Evolutionary conservation across 1,284 basidiomycete species (phyloP).

Genomic region (Naganishia sp.): DNA sequence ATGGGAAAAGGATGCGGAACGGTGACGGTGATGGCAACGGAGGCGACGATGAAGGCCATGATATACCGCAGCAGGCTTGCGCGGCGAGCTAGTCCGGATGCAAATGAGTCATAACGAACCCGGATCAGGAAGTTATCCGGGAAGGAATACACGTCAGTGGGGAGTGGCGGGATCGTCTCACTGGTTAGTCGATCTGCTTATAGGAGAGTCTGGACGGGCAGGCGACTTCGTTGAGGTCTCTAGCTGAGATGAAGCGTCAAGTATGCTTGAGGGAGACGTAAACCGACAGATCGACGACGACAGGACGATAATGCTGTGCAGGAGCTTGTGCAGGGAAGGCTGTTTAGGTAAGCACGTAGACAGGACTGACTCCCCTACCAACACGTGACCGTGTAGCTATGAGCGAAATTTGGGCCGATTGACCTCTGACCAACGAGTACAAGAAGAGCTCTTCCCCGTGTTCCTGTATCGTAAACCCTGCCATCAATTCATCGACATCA

Average conservation of each 20-base stretch:
- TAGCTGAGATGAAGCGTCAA: no score
- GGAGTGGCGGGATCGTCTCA: background rate
- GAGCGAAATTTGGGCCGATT: background rate
- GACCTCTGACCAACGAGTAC: background rate
- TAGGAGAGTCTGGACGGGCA: no score
- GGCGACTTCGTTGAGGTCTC: no score
- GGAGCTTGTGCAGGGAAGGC: no score
- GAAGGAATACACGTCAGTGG: slow-evolving; percentile 3
- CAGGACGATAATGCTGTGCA: no score
- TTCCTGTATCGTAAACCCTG: background rate
- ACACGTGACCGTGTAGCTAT: background rate
- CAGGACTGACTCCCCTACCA: no score
- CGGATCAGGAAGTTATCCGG: slow-evolving; percentile 9
- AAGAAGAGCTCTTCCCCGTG: background rate
- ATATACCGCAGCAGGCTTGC: slow-evolving; percentile 17
- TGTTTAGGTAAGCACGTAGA: background rate
- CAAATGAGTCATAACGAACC: slow-evolving; percentile 4
- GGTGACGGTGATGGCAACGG: background rate
- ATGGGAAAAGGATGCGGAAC: background rate
- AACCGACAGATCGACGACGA: no score
- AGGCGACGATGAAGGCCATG: background rate
- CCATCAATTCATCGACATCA: background rate
- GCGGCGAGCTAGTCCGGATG: slow-evolving; percentile 8
- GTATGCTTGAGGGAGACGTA: no score
- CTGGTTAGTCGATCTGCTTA: background rate